These are phyloP conservation scores for Peniophora sp. DNA, from an alignment of 1,284 basidiomycete genomes.

Conservation along the genomic window DNA sequence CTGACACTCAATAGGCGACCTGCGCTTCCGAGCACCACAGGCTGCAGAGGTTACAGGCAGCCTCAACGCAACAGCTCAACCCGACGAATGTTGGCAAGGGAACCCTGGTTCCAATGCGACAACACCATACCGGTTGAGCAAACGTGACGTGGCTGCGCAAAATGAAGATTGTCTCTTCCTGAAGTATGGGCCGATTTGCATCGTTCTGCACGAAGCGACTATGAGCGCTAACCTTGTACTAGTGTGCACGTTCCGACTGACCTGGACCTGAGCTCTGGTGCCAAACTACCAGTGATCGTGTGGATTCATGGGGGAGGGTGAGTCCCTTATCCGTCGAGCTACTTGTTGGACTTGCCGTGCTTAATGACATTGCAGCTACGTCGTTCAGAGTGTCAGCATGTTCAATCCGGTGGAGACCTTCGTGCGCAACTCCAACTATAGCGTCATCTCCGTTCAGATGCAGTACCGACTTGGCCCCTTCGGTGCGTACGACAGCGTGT, in stretches of 20 bases:
- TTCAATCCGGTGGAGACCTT: neutral
- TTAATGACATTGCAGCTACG: neutral
- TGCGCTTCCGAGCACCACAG: neutral
- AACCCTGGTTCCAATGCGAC: no score
- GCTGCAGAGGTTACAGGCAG: neutral
- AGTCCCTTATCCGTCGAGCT: neutral
- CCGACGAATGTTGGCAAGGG: neutral
- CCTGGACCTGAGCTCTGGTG: neutral
- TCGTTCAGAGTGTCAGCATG: neutral
- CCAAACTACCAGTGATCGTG: neutral
- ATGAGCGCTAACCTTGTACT: neutral
- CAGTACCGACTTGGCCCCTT: neutral
- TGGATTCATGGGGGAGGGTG: neutral
- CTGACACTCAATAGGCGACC: neutral
- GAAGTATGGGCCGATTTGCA: neutral
- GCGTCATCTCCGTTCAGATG: neutral
- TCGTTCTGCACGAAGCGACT: neutral
- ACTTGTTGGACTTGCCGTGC: neutral
- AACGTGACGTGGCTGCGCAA: neutral
- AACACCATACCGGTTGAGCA: neutral
- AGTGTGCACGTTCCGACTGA: neutral
- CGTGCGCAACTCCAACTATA: neutral
- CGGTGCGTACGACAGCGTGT: neutral
- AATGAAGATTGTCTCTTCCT: neutral
- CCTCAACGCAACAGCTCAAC: neutral